Base-by-base conservation (phyloP, 164 flowering plant species). In the Piper longum region DNA sequence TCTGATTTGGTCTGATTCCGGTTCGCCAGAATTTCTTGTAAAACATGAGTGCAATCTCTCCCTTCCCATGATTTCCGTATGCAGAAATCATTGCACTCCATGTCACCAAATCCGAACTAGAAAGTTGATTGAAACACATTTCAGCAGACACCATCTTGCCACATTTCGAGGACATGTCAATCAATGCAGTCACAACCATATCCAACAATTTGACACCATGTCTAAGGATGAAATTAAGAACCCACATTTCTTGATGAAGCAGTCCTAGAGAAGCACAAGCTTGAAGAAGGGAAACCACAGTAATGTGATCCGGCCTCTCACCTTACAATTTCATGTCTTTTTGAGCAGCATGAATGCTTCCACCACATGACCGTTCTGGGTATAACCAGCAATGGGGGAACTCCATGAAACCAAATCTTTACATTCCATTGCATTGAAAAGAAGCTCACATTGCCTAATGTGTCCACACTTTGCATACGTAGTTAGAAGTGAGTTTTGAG, bases 121-220 rank as follows among this genome's bases (percentile, higher is more conserved):
- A 67, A 76, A 87, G 83, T 56, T 44, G 36, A 43, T 81, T 67
- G 59, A 88, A 91, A 68, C 91, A 86, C 68, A 64, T 81, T 52
- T 74, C 77, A 39, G 96, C 93, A 18, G 67, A 64, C n/a, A 65
- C 69, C 57, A 88, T 64, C 69, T 78, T 71, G 8, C 93, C 96
- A 65, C 96, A 88, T 78, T 91, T 91, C 7, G 76, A 78, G 71
- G 88, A 91, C 97, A 91, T 88, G 72, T 86, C 96, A 26, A 86
- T 76, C 43, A 91, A 73, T 67, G 88, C 89, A 11, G 97, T 83
- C 59, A 75, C 91, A 16, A 82, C 70, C 68, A 71, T 64, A 59
- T 78, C 74, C 72, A 80, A 86, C 2, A 82, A 81, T 60, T 71
- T 74, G 63, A 85, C 64, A 56, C 68, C 73, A 66, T 69, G 82